Percentiles rank a stretch among this genome's conserved stretches.
phyloP scores from a whole-genome alignment of 116 monocot genomes.

The Zostera marina region DNA sequence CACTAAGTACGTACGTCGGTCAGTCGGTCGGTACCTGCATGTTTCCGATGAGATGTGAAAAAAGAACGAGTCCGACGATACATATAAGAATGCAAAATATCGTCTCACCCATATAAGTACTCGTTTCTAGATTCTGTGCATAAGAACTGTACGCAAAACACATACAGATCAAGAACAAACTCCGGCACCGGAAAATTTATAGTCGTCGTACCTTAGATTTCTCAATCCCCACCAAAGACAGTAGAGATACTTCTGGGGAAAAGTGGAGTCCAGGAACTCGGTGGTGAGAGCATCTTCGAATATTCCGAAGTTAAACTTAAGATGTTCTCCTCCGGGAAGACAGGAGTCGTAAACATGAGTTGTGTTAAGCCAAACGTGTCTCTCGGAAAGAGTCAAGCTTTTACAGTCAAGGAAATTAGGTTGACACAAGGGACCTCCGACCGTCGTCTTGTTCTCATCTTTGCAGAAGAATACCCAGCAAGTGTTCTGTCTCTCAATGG shows the following conservation, averaged over 20 bases:
- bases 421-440: constrained; percentile 20
- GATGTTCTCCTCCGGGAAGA: constrained; percentile 20
- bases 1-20: no score
- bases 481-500: constrained; percentile 69
- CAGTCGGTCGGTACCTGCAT: no score
- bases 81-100: constrained; percentile 66
- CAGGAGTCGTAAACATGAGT: constrained; percentile 36
- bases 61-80: constrained; percentile 79
- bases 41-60: constrained; percentile 85
- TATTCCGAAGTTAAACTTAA: constrained; percentile 60
- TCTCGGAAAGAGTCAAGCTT: constrained; percentile 13
- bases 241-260: constrained; percentile 68
- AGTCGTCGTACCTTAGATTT: constrained; percentile 95
- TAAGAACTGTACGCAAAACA: constrained; percentile 46
- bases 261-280: constrained; percentile 44
- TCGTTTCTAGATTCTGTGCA: constrained; percentile 62
- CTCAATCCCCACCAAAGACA: constrained; percentile 97
- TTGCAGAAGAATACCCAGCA: constrained; percentile 65
- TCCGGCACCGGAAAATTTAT: no score
- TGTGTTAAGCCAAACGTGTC: constrained; percentile 36
- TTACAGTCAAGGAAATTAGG: constrained; percentile 59
- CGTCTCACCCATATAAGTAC: constrained; percentile 67
- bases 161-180: background rate
- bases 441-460: constrained; percentile 35
- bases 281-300: constrained; percentile 56